Conservation (phyloP, 2,329 filamentous ascomycete genomes). For the Camptophora hylomeconis region DNA sequence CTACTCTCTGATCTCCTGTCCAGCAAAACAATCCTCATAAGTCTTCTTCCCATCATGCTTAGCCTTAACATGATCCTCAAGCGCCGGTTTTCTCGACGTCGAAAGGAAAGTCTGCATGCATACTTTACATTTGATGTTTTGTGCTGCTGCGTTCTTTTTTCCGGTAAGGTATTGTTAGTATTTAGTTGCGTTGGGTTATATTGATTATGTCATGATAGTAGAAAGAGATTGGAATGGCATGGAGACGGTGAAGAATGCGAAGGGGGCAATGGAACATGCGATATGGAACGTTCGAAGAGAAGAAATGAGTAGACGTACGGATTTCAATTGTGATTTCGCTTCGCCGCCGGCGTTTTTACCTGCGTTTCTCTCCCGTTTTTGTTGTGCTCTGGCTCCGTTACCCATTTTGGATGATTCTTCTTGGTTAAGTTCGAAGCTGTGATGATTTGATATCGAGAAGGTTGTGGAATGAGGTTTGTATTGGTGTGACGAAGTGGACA, state of each 20-base stretch:
- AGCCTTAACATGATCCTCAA: constrained; percentile 59
- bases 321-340: constrained; percentile 55
- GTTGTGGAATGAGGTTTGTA: no score
- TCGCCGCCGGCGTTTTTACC: constrained; percentile 44
- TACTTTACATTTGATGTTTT: constrained; percentile 61
- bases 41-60: constrained; percentile 59
- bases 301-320: constrained; percentile 34
- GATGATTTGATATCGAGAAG: no score
- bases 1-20: no score
- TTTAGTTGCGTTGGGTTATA: constrained; percentile 3
- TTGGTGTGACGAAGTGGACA: no score
- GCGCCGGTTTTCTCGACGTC: constrained; percentile 59
- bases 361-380: constrained; percentile 60
- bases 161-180: no score
- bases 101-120: constrained; percentile 71
- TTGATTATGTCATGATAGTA: background rate
- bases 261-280: no score
- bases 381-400: constrained; percentile 49
- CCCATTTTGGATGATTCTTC: constrained; percentile 11
- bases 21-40: constrained; percentile 63
- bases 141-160: constrained; percentile 55
- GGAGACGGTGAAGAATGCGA: no score
- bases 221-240: background rate
- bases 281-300: no score
- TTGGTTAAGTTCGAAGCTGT: no score